phyloP scores from a whole-genome alignment of 1,139 yeast genomes.

The Nakaseomyces glabratus region DNA sequence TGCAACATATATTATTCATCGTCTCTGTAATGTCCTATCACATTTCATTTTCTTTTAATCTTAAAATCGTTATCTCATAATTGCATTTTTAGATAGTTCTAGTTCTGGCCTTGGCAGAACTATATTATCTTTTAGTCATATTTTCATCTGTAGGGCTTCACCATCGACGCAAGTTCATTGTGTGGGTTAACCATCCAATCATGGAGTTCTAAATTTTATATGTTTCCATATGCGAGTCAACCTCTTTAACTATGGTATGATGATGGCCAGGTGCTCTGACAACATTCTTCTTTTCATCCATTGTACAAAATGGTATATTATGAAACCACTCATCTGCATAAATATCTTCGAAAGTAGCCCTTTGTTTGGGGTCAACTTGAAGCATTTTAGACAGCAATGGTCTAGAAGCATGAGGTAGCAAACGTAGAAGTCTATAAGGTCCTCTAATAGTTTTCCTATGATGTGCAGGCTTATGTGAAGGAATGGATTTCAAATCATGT shows the following conservation, averaged over 20 bases:
- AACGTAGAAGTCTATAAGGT: conserved; percentile 79
- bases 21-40: no score
- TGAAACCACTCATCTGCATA: conserved; percentile 63
- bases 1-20: no score
- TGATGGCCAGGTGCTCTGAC: conserved; percentile 44
- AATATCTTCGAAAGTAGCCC: conserved; percentile 64
- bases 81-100: no score
- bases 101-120: no score
- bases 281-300: conserved; percentile 37
- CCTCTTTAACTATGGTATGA: conserved; percentile 48
- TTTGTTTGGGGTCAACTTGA: conserved; percentile 51
- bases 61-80: no score
- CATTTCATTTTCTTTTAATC: no score
- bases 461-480: conserved; percentile 12
- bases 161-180: no score
- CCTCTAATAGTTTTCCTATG: conserved; percentile 42
- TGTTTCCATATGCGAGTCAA: conserved; percentile 38
- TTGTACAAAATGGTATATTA: conserved; percentile 43
- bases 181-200: no score
- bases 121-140: no score
- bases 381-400: conserved; percentile 70
- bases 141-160: no score
- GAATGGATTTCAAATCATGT: conserved; percentile 8
- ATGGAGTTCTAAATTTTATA: conserved; percentile 28
- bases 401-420: conserved; percentile 80